Percentiles rank a stretch among this genome's conserved stretches.
phyloP scores from a whole-genome alignment of 1,284 basidiomycete genomes.

The Cutaneotrichosporon cutaneum region DNA sequence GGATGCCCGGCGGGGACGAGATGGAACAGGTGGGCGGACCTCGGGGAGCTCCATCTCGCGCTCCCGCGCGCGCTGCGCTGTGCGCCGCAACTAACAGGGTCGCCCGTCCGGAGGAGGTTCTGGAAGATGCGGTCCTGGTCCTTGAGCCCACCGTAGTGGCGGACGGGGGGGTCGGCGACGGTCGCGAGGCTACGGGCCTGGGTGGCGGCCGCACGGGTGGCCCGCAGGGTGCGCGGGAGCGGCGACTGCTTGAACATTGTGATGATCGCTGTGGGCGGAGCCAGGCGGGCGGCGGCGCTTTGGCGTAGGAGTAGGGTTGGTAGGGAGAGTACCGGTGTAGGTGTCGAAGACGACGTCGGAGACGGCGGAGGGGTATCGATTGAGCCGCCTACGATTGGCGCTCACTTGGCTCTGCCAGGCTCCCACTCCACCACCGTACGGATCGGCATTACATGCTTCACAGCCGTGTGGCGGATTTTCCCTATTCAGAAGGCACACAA shows the following conservation, averaged over 20 bases:
- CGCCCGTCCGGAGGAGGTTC: constrained; percentile 2
- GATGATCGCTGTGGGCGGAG: neutral
- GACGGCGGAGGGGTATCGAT: constrained; percentile 7
- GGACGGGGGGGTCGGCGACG: constrained; percentile 69
- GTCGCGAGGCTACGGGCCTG: constrained; percentile 61
- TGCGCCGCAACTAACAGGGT: constrained; percentile 4
- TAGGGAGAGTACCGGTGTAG: neutral
- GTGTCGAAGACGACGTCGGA: constrained; percentile 9
- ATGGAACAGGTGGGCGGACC: neutral
- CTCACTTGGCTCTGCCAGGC: neutral
- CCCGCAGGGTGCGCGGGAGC: constrained; percentile 13
- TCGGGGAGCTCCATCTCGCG: neutral
- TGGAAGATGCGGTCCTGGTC: constrained; percentile 75
- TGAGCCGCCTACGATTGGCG: constrained; percentile 3
- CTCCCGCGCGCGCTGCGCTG: neutral
- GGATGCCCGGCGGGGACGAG: neutral
- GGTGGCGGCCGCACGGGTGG: constrained; percentile 6
- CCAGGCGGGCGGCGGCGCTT: constrained; percentile 9
- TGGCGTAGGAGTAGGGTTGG: neutral
- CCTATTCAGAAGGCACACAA: neutral
- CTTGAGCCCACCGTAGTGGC: constrained; percentile 82
- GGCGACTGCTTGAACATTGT: constrained; percentile 16
- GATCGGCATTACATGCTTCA: neutral
- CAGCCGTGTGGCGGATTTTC: neutral
- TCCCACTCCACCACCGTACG: neutral